Conservation (phyloP, 2,329 filamentous ascomycete genomes). For the Ophiobolus disseminans region DNA sequence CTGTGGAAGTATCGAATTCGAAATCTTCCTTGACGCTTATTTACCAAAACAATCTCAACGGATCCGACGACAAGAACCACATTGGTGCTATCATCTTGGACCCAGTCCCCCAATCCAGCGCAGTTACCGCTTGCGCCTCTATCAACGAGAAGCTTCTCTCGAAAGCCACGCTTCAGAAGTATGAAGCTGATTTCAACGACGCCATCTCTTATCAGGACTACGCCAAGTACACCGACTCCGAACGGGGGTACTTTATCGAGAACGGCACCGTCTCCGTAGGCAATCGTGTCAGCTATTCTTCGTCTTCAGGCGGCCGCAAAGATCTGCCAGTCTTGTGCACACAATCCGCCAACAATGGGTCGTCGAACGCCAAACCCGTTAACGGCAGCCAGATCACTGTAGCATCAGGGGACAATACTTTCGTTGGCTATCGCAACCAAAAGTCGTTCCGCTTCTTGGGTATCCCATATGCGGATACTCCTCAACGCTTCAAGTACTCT, state of each 20-base stretch:
- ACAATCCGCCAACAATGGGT: conserved; percentile 53
- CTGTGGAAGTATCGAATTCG: conserved; percentile 28
- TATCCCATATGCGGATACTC: conserved; percentile 55
- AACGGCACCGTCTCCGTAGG: conserved; percentile 50
- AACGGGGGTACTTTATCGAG: conserved; percentile 54
- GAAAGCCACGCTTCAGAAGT: conserved; percentile 49
- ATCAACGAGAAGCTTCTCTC: conserved; percentile 59
- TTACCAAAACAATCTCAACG: conserved; percentile 64
- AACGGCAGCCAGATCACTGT: conserved; percentile 48
- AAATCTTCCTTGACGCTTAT: conserved; percentile 58
- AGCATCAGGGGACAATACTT: conserved; percentile 54
- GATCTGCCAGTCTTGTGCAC: conserved; percentile 60
- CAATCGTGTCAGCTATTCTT: conserved; percentile 45
- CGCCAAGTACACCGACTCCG: conserved; percentile 45
- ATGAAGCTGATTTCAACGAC: conserved; percentile 55
- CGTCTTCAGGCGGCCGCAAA: conserved; percentile 31
- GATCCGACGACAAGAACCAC: conserved; percentile 61
- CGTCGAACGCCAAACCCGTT: conserved; percentile 28
- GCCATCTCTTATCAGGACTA: conserved; percentile 57
- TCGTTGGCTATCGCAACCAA: conserved; percentile 60
- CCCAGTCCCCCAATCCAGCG: conserved; percentile 47
- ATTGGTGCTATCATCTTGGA: conserved; percentile 60
- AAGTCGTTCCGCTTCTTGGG: conserved; percentile 58
- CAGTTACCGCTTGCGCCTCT: conserved; percentile 53
- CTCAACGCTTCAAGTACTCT: conserved; percentile 57